Conservation (phyloP, 306 rosid genomes). For the Vicia villosa region DNA sequence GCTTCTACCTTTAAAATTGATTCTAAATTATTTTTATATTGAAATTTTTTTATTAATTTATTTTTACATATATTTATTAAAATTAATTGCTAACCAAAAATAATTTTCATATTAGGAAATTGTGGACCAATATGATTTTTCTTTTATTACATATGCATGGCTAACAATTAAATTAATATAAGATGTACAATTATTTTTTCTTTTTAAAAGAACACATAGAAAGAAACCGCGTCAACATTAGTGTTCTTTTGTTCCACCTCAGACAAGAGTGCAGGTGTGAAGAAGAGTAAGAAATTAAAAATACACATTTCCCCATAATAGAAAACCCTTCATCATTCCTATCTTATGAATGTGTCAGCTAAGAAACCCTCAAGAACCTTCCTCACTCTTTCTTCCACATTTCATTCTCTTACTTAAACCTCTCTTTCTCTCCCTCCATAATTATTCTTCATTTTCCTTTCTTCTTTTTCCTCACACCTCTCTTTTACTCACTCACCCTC, state of each 20-base stretch:
- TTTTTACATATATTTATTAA: too few relatives aligned
- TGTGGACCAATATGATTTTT: too few relatives aligned
- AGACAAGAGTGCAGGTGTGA: not conserved
- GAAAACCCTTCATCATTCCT: not conserved
- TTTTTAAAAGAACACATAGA: not conserved
- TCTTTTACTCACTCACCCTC: not conserved
- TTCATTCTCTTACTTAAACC: not conserved
- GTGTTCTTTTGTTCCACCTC: not conserved
- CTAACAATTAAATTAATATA: too few relatives aligned
- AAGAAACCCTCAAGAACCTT: slow-evolving; percentile 35
- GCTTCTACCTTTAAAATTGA: too few relatives aligned
- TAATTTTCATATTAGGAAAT: too few relatives aligned
- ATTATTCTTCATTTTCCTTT: not conserved
- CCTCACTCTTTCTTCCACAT: slow-evolving; percentile 5
- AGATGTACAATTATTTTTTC: not conserved
- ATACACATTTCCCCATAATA: not conserved
- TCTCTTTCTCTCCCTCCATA: not conserved
- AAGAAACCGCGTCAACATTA: not conserved
- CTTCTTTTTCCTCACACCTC: not conserved
- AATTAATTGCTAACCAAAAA: too few relatives aligned
- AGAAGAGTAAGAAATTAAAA: not conserved
- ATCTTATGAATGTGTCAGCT: not conserved
- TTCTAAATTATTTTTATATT: too few relatives aligned
- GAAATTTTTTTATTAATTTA: too few relatives aligned
- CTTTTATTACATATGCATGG: too few relatives aligned